These are phyloP conservation scores for Fomitiporia mediterranea DNA, from an alignment of 1,284 basidiomycete genomes.

Conservation along the genomic window DNA sequence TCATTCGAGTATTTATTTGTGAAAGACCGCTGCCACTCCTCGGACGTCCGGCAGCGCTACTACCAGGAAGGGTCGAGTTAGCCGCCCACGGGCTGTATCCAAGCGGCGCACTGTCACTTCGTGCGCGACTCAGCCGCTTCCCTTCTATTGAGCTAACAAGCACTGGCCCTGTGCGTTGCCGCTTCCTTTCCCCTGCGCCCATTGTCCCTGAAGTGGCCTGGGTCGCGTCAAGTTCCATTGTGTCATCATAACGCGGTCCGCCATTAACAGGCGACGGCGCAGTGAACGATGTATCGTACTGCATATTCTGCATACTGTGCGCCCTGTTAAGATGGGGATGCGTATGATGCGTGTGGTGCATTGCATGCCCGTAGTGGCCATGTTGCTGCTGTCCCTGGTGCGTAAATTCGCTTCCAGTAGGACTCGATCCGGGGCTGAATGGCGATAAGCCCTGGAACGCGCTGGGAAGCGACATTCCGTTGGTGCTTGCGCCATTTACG, in stretches of 20 bases:
- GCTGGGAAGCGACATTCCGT: slow-evolving; percentile 22
- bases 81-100: slow-evolving; percentile 36
- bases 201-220: background rate
- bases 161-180: slow-evolving; percentile 31
- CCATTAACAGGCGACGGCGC: slow-evolving; percentile 24
- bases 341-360: slow-evolving; percentile 19
- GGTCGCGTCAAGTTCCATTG: slow-evolving; percentile 9
- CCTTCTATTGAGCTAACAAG: slow-evolving; percentile 28
- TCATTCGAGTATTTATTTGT: slow-evolving; percentile 14
- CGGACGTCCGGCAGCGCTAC: slow-evolving; percentile 28
- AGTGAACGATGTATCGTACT: slow-evolving; percentile 25
- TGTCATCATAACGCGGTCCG: slow-evolving; percentile 28
- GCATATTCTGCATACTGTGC: slow-evolving; percentile 54
- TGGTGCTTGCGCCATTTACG: slow-evolving; percentile 23
- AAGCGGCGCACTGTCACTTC: slow-evolving; percentile 45
- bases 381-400: slow-evolving; percentile 9
- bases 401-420: slow-evolving; percentile 60
- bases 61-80: slow-evolving; percentile 9
- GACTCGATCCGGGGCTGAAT: slow-evolving; percentile 57
- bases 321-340: slow-evolving; percentile 49
- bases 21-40: slow-evolving; percentile 36
- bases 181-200: slow-evolving; percentile 25
- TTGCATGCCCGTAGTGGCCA: slow-evolving; percentile 26
- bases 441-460: slow-evolving; percentile 35
- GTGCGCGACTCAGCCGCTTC: slow-evolving; percentile 38